Evolutionary conservation across 2,329 filamentous ascomycete species (phyloP).

Genomic region (Colletotrichum shisoi): DNA sequence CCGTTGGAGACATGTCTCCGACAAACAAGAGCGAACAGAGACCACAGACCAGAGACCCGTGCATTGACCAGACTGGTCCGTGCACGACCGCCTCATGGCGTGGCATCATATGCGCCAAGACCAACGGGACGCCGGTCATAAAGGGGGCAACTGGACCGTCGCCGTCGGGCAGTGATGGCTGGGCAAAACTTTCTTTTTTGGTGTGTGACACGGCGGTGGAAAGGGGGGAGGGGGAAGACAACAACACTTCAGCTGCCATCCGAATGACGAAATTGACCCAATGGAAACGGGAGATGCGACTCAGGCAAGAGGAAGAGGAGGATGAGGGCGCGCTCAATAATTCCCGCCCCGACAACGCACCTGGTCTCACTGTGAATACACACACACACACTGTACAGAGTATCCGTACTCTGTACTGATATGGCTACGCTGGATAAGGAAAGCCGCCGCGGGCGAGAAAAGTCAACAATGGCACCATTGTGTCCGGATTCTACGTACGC

Average conservation of each 20-base stretch:
- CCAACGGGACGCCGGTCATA: neutral
- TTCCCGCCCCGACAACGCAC: conserved; percentile 1
- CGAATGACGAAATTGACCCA: too few species aligned
- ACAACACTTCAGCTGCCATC: neutral
- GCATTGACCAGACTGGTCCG: neutral
- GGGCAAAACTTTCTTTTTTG: conserved; percentile 6
- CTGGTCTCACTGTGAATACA: neutral
- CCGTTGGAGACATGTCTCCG: neutral
- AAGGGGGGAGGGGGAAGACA: neutral
- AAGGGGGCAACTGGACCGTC: conserved; percentile 9
- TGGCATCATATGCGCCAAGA: conserved; percentile 25
- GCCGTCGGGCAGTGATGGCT: neutral
- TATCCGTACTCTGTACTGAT: too few species aligned
- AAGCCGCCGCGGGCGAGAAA: conserved; percentile 7
- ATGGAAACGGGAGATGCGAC: neutral
- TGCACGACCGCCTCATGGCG: conserved; percentile 8
- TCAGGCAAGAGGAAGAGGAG: neutral
- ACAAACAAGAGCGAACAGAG: neutral
- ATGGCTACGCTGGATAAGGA: neutral
- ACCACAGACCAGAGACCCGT: too few species aligned
- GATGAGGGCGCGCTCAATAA: neutral
- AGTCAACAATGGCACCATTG: conserved; percentile 3
- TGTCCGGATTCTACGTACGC: conserved; percentile 2
- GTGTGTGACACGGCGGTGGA: neutral
- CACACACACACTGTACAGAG: too few species aligned